Evolutionary conservation across 2,329 filamentous ascomycete genomes (phyloP).

Genomic region (Fusarium decemcellulare): DNA sequence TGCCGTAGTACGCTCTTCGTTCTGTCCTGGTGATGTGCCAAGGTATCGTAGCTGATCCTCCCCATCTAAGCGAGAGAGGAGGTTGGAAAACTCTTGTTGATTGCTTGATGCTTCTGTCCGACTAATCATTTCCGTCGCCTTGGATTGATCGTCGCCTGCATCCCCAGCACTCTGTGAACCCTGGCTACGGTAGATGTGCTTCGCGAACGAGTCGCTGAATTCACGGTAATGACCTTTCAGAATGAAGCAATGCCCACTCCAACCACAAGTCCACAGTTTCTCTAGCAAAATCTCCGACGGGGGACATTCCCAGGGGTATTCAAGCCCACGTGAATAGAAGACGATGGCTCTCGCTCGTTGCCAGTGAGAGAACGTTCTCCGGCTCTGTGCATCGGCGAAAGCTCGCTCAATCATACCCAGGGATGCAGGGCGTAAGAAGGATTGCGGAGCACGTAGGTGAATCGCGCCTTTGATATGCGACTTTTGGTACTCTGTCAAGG

Average conservation of each 20-base stretch:
- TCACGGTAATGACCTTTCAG: conserved; percentile 70
- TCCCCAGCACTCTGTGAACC: conserved; percentile 57
- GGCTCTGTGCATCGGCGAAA: conserved; percentile 64
- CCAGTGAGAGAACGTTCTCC: conserved; percentile 62
- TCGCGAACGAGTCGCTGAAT: conserved; percentile 67
- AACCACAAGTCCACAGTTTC: conserved; percentile 63
- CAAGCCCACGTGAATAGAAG: conserved; percentile 66
- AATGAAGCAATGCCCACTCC: conserved; percentile 67
- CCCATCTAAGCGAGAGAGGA: conserved; percentile 59
- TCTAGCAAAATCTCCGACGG: conserved; percentile 60
- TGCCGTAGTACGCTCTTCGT: conserved; percentile 57
- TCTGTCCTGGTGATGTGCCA: conserved; percentile 56
- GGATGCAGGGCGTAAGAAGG: conserved; percentile 62
- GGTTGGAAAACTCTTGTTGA: conserved; percentile 59
- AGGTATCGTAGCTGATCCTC: conserved; percentile 58
- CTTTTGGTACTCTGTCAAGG: conserved; percentile 61
- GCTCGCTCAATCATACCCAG: conserved; percentile 67
- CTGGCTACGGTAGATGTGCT: conserved; percentile 62
- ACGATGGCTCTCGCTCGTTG: conserved; percentile 63
- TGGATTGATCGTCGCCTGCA: conserved; percentile 52
- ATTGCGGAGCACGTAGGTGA: conserved; percentile 65
- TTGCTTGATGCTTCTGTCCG: conserved; percentile 45
- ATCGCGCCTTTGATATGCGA: conserved; percentile 68
- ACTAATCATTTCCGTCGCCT: conserved; percentile 20
- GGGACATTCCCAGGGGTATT: conserved; percentile 66